Evolutionary conservation across 1,284 basidiomycete species (phyloP), one percentile per base, ranked within the genome.

Genomic region (Exsudoporus floridanus): DNA sequence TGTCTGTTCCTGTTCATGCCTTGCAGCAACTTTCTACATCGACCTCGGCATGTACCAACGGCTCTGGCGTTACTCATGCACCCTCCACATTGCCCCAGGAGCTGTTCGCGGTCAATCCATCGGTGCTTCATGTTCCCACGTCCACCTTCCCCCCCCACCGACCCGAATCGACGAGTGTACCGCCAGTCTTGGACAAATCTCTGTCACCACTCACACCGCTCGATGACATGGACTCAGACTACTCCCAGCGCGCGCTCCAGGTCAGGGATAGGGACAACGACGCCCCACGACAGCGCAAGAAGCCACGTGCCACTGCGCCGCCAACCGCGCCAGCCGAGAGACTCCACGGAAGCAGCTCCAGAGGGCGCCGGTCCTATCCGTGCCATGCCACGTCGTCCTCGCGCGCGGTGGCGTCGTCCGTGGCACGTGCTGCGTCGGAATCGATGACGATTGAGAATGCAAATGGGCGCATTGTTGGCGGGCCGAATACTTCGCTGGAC

Each of bases 161-260:
- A 23, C n/a, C 13, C 8, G 14, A 10, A 33, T 30, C 8, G 4
- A 18, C 1, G n/a, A 21, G 5, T 34, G 38, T 39, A 6, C 28
- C 13, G 2, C 40, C 2, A 1, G 2, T 5, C 2, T 23, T 4
- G 10, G n/a, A 34, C 2, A 9, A 16, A 1, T 52, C 65, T 0
- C 39, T 66, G 14, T 68, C 67, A 4, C 31, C 60, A 27, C 51
- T 70, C 14, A 62, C 58, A 1, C 53, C 66, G 6, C 25, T 69
- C 6, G 23, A 4, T 2, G 52, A 52, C 2, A 19, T 44, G 36
- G 49, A 50, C 14, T 13, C 30, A 1, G 49, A 33, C 3, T 28
- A 34, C 6, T 2, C 14, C 13, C 1, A 9, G 14, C 6, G 10
- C 9, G 9, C 30, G 30, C 16, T 9, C 16, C 16, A 18, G 10